Evolutionary conservation across 805 yeast species (phyloP).

Genomic region (Kodamaea kaohsiungensis): DNA sequence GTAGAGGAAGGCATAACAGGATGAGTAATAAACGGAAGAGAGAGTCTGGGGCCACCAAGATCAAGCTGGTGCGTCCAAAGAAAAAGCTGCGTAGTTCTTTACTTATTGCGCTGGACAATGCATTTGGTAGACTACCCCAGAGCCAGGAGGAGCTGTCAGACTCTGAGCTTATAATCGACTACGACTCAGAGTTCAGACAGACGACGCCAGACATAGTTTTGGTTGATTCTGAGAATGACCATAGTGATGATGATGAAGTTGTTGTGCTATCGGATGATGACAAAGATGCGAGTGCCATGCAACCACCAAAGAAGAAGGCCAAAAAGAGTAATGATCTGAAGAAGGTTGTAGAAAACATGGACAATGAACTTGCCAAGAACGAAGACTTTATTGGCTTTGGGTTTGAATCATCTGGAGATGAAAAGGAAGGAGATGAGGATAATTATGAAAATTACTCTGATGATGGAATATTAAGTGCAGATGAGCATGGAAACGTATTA

Average conservation of each 20-base stretch:
- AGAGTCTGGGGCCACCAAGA: conserved; percentile 14
- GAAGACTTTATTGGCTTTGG: conserved; percentile 60
- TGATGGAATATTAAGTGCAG: conserved; percentile 21
- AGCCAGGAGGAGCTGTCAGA: conserved; percentile 23
- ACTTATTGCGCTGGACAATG: conserved; percentile 19
- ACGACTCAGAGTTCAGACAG: conserved; percentile 14
- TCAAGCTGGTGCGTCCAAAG: conserved; percentile 20
- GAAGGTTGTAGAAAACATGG: conserved; percentile 10
- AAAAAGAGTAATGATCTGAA: conserved; percentile 10
- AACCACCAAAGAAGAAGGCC: conserved; percentile 8
- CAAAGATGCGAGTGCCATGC: conserved; percentile 1
- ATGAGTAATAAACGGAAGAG: conserved; percentile 15
- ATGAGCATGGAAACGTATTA: conserved; percentile 7
- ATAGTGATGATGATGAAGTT: conserved; percentile 17
- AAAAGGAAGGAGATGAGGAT: conserved; percentile 27
- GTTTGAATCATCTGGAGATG: conserved; percentile 45
- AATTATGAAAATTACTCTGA: conserved; percentile 31
- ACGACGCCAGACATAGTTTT: conserved; percentile 27
- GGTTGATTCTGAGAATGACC: conserved; percentile 27
- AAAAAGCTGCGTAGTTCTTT: conserved; percentile 18
- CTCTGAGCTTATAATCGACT: conserved; percentile 24
- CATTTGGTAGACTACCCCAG: conserved; percentile 22
- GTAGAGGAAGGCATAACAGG: background rate
- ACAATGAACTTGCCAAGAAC: conserved; percentile 44
- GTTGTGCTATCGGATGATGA: conserved; percentile 26